phyloP scores from a whole-genome alignment of 768 basidiomycete genomes.

The Gymnopilus junonius region DNA sequence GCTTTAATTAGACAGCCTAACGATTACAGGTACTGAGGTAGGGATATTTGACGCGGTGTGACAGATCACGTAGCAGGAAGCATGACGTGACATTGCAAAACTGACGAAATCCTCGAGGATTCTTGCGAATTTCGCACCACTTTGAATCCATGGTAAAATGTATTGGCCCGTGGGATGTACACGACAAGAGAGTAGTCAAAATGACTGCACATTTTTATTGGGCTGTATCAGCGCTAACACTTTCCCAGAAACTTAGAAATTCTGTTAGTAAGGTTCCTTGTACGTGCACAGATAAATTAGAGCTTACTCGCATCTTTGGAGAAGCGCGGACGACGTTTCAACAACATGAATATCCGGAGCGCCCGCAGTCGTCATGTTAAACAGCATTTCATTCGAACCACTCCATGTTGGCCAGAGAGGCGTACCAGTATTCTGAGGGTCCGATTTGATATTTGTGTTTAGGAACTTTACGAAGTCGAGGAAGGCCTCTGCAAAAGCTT shows the following conservation, averaged over 20 bases:
- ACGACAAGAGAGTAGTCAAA: not conserved
- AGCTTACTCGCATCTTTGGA: slow-evolving; percentile 43
- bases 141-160: not conserved
- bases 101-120: not conserved
- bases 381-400: slow-evolving; percentile 46
- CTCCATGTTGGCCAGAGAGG: slow-evolving; percentile 41
- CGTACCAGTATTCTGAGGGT: slow-evolving; percentile 36
- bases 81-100: not conserved
- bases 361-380: slow-evolving; percentile 41
- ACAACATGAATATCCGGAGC: slow-evolving; percentile 33
- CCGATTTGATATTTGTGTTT: slow-evolving; percentile 36
- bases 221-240: slow-evolving; percentile 10
- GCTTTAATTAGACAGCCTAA: not conserved
- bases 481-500: slow-evolving; percentile 43
- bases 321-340: slow-evolving; percentile 33
- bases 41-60: not conserved
- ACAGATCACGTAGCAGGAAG: not conserved
- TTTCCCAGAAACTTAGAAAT: slow-evolving; percentile 19
- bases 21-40: not conserved
- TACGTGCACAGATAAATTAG: not conserved
- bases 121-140: not conserved
- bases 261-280: not conserved
- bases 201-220: slow-evolving; percentile 2
- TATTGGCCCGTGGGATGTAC: not conserved
- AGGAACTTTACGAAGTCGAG: slow-evolving; percentile 38